phyloP scores from a whole-genome alignment of 768 basidiomycete species.

The Tephrocybe sp. region DNA sequence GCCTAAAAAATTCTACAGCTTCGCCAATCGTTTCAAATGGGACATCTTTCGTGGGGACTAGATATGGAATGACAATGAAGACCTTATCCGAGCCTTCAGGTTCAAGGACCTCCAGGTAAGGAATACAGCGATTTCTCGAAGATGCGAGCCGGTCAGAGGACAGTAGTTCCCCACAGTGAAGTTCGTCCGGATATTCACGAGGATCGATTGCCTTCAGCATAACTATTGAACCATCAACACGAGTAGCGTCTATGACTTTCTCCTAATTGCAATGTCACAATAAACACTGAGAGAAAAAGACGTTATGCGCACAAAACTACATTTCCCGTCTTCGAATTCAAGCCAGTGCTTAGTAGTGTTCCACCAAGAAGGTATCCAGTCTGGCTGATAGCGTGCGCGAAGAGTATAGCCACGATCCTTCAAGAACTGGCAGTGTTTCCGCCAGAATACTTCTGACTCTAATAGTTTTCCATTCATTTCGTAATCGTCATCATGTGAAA shows the following conservation, averaged over 20 bases:
- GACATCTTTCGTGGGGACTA: conserved; percentile 11
- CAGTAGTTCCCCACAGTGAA: conserved; percentile 23
- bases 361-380: conserved; percentile 2
- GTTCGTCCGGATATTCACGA: conserved; percentile 21
- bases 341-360: background rate
- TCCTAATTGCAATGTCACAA: background rate
- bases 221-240: conserved; percentile 26
- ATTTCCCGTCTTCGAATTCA: background rate
- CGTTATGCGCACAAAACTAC: background rate
- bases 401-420: no score
- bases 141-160: conserved; percentile 8
- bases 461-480: no score
- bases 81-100: no score
- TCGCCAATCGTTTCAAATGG: conserved; percentile 24
- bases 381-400: conserved; percentile 1
- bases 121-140: no score
- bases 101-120: no score
- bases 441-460: conserved; percentile 11
- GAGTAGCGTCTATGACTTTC: conserved; percentile 25
- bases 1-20: no score
- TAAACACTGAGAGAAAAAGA: background rate
- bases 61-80: no score
- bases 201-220: no score
- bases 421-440: no score
- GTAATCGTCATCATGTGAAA: no score